Evolutionary conservation across 306 rosid genomes (phyloP).

Genomic region (Boehmeria nivea): DNA sequence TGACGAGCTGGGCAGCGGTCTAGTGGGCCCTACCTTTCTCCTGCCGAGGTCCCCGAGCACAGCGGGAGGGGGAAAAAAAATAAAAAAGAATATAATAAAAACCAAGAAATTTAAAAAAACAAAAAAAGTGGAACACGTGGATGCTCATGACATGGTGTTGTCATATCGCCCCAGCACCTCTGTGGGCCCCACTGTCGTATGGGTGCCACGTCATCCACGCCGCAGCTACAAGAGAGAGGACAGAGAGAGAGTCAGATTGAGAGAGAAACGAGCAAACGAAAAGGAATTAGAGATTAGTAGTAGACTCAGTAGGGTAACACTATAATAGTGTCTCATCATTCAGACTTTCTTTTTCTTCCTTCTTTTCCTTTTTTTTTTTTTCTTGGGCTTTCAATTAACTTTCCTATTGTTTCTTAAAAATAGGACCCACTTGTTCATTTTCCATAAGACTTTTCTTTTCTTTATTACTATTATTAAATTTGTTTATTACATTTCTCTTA

Average conservation of each 20-base stretch:
- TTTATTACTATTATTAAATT: neutral
- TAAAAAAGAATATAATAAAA: too few relatives aligned
- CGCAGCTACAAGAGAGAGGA: neutral
- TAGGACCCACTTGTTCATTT: slow-evolving; percentile 12
- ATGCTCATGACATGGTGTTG: slow-evolving; percentile 15
- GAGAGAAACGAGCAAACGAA: too few relatives aligned
- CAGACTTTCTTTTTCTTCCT: neutral
- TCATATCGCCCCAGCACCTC: neutral
- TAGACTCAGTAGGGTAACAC: neutral
- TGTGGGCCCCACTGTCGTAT: slow-evolving; percentile 14
- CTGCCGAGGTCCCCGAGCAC: slow-evolving; percentile 29
- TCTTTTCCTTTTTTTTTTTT: neutral
- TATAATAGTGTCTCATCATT: neutral
- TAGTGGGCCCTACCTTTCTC: slow-evolving; percentile 19
- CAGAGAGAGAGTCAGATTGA: neutral
- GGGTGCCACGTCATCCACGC: slow-evolving; percentile 29
- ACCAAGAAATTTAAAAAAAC: too few relatives aligned
- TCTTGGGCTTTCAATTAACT: neutral
- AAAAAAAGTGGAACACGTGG: slow-evolving; percentile 25
- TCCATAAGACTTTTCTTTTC: neutral
- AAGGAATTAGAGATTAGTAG: neutral
- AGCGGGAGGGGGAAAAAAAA: slow-evolving; percentile 28
- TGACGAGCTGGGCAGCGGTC: neutral
- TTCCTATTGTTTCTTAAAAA: neutral
- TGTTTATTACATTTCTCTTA: neutral